Base-by-base conservation (phyloP, 2,329 filamentous ascomycete genomes). In the Fusarium luffae region DNA sequence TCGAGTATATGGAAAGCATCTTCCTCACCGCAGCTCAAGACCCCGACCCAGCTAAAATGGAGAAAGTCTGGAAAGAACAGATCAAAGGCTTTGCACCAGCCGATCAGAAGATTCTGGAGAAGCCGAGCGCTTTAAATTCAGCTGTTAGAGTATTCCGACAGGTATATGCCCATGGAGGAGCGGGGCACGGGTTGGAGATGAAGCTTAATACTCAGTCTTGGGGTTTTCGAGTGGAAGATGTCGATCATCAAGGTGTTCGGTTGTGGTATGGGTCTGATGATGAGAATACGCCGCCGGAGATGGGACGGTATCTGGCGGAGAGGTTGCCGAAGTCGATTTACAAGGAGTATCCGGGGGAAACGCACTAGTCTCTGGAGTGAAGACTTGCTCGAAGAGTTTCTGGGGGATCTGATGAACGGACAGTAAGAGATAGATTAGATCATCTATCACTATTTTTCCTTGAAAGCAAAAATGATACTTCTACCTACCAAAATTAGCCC, bases 181-280 rank as follows among this genome's bases (percentile, higher is more conserved):
- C 32, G 3, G 32, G 32, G 0, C 32, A 37, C 6, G 32, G 16
- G 0, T 3, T 34, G 1, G 32, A 34, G 3, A 34, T 34, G 16
- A 34, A 34, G 3, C 32, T 37, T 18, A 37, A 37, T 11, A 37
- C 32, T 11, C 32, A 37, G 3, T 3, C 32, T 18, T 18, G 32
- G 32, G 32, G 32, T 0, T 37, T 37, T 3, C 9, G 3, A 2
- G 32, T 37, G 4, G 32, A 37, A 1, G 16, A 37, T 37, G 11
- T 18, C 6, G 16, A 10, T 2, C 4, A 37, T 18, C 1, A 37
- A 1, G 32, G 32, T 18, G 1, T 37, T 6, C 2, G 9, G 32
- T 4, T 37, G 5, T 37, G 32, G 32, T 37, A 37, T 4, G 16
- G 32, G 2, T 4, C 16, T 11, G 16, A 2, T 18, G 32, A 37